Base-by-base conservation (phyloP, 2,329 filamentous ascomycete species). In the Elsinoe necatrix region DNA sequence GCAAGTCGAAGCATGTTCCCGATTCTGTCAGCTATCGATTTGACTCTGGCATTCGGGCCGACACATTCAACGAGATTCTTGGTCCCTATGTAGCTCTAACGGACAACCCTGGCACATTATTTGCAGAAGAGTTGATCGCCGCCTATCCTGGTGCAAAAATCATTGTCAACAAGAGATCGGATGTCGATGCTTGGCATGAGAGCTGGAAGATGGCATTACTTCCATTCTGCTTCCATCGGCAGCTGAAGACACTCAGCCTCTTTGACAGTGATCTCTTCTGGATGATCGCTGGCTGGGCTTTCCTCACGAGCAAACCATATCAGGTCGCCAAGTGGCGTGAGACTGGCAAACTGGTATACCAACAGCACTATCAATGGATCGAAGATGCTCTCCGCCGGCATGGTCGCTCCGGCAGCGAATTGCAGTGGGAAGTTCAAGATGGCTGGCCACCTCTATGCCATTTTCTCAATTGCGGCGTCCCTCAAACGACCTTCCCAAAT, bases 111-210 rank as follows among this genome's bases (percentile, higher is more conserved):
- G 27, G 29, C 31, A 39, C 50, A 11, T 45, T 55, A 3, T 63
- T 63, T 43, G 50, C 55, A 4, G 57, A 61, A 37, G 61, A 62
- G 18, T 34, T 62, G 14, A 35, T 62, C 1, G 43, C 51, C 4
- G 60, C 60, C 1, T 63, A 63, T 48, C 61, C 61, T 3, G 56
- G 61, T 21, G 61, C 59, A n/a, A 60, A 61, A 45, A 55, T 63
- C 4, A 57, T 63, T 12, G 47, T 62, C 1, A 63, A 61, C 14
- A 55, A 60, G 29, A 52, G 62, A 1, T 57, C 61, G 1, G 48
- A 52, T 21, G 12, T 39, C n/a, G n/a, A 42, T 23, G 39, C 52
- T 11, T 55, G 52, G 37, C 47, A 51, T 5, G 14, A n/a, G n/a
- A 31, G 25, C 47, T 51, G 47, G 29, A 31, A 34, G 47, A 51